Percentiles rank a stretch among this genome's conserved stretches.
phyloP scores from a whole-genome alignment of 768 basidiomycete genomes.

The Fomitopsis serialis region DNA sequence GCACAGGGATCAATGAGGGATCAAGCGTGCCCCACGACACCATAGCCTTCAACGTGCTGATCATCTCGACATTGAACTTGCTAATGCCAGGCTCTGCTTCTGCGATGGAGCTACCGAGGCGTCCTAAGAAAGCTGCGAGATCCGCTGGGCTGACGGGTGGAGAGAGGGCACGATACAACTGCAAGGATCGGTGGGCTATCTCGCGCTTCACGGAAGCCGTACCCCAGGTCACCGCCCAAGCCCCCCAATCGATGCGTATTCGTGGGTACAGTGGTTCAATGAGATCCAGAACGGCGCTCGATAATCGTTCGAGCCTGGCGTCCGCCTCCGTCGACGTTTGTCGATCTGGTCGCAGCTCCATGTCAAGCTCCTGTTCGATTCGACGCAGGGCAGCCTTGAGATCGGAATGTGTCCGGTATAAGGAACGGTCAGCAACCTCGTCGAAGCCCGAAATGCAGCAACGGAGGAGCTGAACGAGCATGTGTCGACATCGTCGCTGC shows the following conservation, averaged over 20 bases:
- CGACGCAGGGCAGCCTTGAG: conserved; percentile 46
- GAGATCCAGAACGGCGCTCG: conserved; percentile 58
- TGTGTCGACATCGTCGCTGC: conserved; percentile 63
- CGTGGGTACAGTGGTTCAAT: conserved; percentile 65
- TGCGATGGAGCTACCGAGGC: conserved; percentile 80
- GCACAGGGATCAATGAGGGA: conserved; percentile 62
- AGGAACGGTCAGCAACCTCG: conserved; percentile 56
- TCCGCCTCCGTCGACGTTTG: conserved; percentile 39
- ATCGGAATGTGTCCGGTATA: conserved; percentile 38
- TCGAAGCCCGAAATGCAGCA: conserved; percentile 79
- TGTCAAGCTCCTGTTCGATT: conserved; percentile 54
- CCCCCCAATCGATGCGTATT: conserved; percentile 75
- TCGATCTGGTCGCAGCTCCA: conserved; percentile 63
- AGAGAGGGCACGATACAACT: conserved; percentile 80
- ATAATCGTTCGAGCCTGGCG: conserved; percentile 64
- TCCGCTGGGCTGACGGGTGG: conserved; percentile 66
- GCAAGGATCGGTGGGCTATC: conserved; percentile 83
- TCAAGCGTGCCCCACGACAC: conserved; percentile 53
- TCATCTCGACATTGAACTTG: conserved; percentile 76
- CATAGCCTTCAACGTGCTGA: conserved; percentile 67
- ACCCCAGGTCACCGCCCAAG: conserved; percentile 76
- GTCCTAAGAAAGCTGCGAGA: conserved; percentile 73
- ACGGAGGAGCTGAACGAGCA: conserved; percentile 81
- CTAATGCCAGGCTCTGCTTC: conserved; percentile 74
- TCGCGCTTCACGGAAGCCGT: conserved; percentile 83